Evolutionary conservation across 306 rosid genomes (phyloP), one percentile per base, ranked within the genome.

Genomic region (Lathyrus sativus): DNA sequence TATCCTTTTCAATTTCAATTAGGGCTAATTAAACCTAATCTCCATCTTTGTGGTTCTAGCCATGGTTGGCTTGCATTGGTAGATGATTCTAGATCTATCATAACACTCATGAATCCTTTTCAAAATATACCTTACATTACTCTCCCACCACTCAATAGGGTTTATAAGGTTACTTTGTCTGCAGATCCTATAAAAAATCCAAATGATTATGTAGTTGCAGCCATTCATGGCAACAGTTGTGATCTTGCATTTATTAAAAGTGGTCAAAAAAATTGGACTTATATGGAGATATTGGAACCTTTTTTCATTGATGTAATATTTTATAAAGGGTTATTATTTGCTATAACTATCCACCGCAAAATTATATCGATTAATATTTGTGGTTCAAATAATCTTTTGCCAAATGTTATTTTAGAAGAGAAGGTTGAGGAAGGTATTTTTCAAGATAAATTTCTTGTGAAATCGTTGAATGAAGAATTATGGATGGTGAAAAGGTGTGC

Each of bases 61-160:
- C 59, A 53, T 53, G 14, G 59, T 49, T 49, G 56, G 56, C 9
- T 49, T 17, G 56, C 56, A 49, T 7, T 49, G 4, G 12, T 49
- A 17, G 28, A 49, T 17, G 4, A 22, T 53, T 19, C 33, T 0
- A 53, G 1, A 11, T 49, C 56, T 10, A 22, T 22, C 31, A 19
- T 53, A 53, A 53, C 59, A 10, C 14, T 53, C 1, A 22, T 53
- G 33, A 53, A 11, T 53, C 59, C 35, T 53, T 53, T 53, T 22
- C 22, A 22, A n/a, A n/a, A 53, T 53, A 53, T 5, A 19, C 8
- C 59, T 53, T 5, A 0, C 59, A 53, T 53, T 19, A 53, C 0
- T 19, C 59, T 53, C 7, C 59, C 59, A 22, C 14, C 59, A 4
- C 59, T 53, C 31, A 19, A 53, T 19, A 3, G 1, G 2, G 35